Percentiles rank a stretch among this genome's conserved stretches.
phyloP scores from a whole-genome alignment of 2,329 filamentous ascomycete species.

The Elsinoe ampelina region DNA sequence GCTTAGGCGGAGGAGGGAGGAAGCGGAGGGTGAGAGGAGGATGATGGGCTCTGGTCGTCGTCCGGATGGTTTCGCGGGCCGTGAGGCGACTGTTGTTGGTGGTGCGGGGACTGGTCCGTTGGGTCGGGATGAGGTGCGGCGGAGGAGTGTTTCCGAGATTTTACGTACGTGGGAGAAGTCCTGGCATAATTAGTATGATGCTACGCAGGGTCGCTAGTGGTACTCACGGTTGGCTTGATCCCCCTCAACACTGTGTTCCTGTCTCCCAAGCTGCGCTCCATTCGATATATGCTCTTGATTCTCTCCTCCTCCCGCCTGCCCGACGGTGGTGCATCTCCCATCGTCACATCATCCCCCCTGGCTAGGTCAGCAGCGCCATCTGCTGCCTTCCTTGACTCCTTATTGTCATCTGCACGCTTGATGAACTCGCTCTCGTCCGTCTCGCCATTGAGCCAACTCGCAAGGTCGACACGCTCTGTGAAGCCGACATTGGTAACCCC shows the following conservation, averaged over 20 bases:
- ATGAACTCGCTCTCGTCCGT: constrained; percentile 83
- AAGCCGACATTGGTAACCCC: constrained; percentile 83
- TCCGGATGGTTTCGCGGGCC: constrained; percentile 25
- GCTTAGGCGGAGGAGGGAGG: constrained; percentile 84
- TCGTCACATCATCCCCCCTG: constrained; percentile 26
- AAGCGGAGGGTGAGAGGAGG: constrained; percentile 89
- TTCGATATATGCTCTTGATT: constrained; percentile 78
- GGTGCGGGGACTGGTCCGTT: constrained; percentile 40
- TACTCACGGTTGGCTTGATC: constrained; percentile 72
- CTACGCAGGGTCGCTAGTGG: neutral
- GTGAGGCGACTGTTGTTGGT: constrained; percentile 18
- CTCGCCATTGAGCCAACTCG: constrained; percentile 86
- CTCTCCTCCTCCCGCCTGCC: constrained; percentile 66
- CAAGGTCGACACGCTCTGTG: constrained; percentile 81
- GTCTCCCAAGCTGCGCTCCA: constrained; percentile 85
- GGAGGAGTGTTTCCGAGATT: constrained; percentile 67
- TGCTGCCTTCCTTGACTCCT: constrained; percentile 42
- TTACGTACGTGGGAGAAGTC: constrained; percentile 94
- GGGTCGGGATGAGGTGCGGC: constrained; percentile 37
- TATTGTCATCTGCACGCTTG: constrained; percentile 64
- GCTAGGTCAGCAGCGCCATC: constrained; percentile 37
- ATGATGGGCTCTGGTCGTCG: constrained; percentile 75
- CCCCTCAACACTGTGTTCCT: constrained; percentile 81
- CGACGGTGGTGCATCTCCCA: constrained; percentile 33
- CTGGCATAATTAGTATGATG: constrained; percentile 36